Evolutionary conservation across 163 green algal species (phyloP), one percentile per base, ranked within the genome.

Genomic region (Chlamydomonas reinhardtii): DNA sequence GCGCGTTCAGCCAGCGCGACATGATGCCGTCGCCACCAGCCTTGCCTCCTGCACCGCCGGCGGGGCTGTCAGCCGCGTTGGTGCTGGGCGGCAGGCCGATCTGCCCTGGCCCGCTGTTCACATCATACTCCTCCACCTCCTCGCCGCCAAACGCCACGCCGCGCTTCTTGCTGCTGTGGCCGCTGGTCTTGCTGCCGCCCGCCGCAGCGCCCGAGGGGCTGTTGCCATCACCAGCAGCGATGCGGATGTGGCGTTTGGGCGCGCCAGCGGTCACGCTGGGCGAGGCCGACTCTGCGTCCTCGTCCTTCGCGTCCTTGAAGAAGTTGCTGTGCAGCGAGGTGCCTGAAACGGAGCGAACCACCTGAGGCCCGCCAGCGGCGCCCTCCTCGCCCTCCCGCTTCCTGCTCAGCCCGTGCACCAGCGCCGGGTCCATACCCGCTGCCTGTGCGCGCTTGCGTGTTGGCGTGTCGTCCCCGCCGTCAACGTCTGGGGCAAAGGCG

Each of bases 271-370:
- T 25, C n/a, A 24, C 22, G 76, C 35, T 15, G 61, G 12, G 70
- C 25, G 22, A 25, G 48, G 56, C 43, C 43, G 31, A 22, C 9
- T 85, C 68, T 24, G 43, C 43, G 54, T 85, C 78, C 15, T 86
- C 80, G 22, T 85, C 31, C 70, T 73, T 79, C 35, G 34, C 56
- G 70, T 86, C 80, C 69, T 65, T 73, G 70, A 86, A 86, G 35
- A 59, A 79, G 70, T 64, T 86, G 80, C 70, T 73, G 82, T 82
- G 82, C 14, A 87, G 59, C 29, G 72, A 82, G n/a, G 82, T 87
- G 43, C 82, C 82, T 14, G 54, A 82, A 29, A 87, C 37, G 82
- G 72, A 82, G 19, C 82, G 82, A 17, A 82, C 82, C 15, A 87
- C 52, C 12, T 32, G 61, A 27, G 17, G 29, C 27, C 24, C 70